A percentile compares a stretch with the other conserved stretches of the same genome.
Conservation (phyloP, 2,329 filamentous ascomycete species). For the Lachnellula occidentalis region DNA sequence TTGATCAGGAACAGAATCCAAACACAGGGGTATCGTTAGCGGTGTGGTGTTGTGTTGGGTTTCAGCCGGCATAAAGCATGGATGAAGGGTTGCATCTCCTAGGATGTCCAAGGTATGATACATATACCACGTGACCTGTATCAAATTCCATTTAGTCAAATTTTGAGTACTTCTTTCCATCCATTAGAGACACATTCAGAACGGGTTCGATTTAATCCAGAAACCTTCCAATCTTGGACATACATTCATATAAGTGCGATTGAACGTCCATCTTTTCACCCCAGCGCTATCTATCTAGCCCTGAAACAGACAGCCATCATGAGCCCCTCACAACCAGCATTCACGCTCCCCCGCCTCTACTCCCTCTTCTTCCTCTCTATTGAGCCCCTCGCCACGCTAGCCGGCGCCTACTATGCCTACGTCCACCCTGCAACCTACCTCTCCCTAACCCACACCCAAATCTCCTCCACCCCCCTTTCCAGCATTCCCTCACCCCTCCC, state of each 20-base stretch:
- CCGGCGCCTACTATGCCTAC: constrained; percentile 48
- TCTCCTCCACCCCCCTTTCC: constrained; percentile 32
- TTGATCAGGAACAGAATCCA: constrained; percentile 10
- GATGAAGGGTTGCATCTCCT: no score
- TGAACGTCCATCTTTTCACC: constrained; percentile 17
- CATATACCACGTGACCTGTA: no score
- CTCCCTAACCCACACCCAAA: constrained; percentile 47
- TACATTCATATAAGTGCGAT: no score
- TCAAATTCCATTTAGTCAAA: no score
- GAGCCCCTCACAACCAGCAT: constrained; percentile 28
- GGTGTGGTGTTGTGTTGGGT: neutral
- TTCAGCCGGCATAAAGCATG: no score
- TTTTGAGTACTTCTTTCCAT: no score
- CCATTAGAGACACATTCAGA: no score
- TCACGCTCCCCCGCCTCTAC: constrained; percentile 56
- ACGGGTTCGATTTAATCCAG: no score
- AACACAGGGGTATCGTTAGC: neutral
- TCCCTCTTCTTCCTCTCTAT: constrained; percentile 69
- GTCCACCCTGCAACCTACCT: constrained; percentile 54
- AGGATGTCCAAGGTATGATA: no score
- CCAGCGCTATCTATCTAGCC: constrained; percentile 1
- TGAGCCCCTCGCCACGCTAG: constrained; percentile 53
- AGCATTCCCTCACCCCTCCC: constrained; percentile 33
- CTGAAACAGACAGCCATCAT: constrained; percentile 2
- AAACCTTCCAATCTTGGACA: no score